A percentile compares a stretch with the other conserved stretches of the same genome.
These are phyloP conservation scores for Stagonosporopsis cucurbitacearum DNA, from an alignment of 2,329 filamentous ascomycete species.

Conservation along the genomic window DNA sequence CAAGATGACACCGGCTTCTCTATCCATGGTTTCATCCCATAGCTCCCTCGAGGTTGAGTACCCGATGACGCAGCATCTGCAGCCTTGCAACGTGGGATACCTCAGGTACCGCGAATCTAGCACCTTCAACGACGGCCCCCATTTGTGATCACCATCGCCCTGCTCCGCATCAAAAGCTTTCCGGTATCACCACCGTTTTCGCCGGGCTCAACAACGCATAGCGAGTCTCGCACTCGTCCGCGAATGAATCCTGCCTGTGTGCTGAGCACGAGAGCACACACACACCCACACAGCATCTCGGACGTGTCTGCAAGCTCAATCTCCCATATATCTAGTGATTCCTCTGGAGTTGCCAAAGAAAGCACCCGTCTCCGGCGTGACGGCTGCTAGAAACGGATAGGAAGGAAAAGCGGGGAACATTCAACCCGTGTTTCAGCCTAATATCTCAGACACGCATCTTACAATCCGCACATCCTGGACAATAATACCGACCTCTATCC, in stretches of 20 bases:
- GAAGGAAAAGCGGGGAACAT: not conserved
- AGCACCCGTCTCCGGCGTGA: no score
- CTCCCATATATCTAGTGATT: not conserved
- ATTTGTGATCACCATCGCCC: not conserved
- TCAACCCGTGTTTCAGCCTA: slow-evolving; percentile 32
- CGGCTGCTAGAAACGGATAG: no score
- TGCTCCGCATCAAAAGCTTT: not conserved
- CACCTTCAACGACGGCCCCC: not conserved
- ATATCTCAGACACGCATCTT: slow-evolving; percentile 30
- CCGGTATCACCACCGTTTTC: not conserved
- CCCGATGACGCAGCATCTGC: not conserved
- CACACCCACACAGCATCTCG: not conserved
- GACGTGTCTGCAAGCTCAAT: not conserved
- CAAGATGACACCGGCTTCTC: not conserved
- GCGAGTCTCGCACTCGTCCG: not conserved
- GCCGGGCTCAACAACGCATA: not conserved
- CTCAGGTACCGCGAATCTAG: not conserved
- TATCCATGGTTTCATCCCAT: not conserved
- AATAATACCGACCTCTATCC: no score
- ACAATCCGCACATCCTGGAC: slow-evolving; percentile 19
- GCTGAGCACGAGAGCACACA: no score
- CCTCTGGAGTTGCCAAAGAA: no score
- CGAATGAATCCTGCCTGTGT: not conserved
- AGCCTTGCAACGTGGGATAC: not conserved
- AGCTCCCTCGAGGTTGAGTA: not conserved